A percentile compares a stretch with the other conserved stretches of the same genome.
Evolutionary conservation across 2,329 filamentous ascomycete species (phyloP).

Genomic region (Pyricularia pennisetigena): DNA sequence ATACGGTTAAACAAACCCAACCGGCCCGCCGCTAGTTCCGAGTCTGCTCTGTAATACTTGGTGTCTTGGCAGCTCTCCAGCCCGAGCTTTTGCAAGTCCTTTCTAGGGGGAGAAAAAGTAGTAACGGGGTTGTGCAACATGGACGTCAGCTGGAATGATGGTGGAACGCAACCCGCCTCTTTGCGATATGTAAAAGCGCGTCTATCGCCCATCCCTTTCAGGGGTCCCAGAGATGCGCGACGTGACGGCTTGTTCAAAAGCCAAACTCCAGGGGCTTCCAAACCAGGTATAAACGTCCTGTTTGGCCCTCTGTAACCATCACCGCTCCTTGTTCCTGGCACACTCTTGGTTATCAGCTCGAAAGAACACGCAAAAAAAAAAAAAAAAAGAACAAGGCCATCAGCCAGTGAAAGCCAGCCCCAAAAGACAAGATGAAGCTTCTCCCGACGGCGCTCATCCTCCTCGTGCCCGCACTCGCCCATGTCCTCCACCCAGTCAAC

Average conservation of each 20-base stretch:
- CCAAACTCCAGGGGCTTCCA: background rate
- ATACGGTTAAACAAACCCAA: background rate
- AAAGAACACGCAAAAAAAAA: background rate
- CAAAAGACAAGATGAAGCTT: background rate
- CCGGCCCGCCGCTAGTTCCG: background rate
- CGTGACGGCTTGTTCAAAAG: background rate
- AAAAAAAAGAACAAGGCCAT: background rate
- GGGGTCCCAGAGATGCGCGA: background rate
- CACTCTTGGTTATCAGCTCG: background rate
- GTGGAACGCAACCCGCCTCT: background rate
- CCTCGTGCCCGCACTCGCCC: background rate
- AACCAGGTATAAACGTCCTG: background rate
- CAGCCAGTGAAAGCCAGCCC: background rate
- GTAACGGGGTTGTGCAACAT: background rate
- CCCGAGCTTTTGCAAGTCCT: background rate
- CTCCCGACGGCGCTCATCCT: background rate
- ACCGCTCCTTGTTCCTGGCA: background rate
- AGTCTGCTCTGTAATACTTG: background rate
- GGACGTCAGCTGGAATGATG: background rate
- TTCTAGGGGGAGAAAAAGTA: background rate
- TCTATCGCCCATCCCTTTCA: background rate
- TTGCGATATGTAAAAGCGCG: background rate
- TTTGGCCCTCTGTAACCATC: background rate
- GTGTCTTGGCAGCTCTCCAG: background rate
- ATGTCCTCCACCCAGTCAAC: background rate